Conservation (phyloP, 805 yeast genomes). For the Cyberlindnera lachancei region DNA sequence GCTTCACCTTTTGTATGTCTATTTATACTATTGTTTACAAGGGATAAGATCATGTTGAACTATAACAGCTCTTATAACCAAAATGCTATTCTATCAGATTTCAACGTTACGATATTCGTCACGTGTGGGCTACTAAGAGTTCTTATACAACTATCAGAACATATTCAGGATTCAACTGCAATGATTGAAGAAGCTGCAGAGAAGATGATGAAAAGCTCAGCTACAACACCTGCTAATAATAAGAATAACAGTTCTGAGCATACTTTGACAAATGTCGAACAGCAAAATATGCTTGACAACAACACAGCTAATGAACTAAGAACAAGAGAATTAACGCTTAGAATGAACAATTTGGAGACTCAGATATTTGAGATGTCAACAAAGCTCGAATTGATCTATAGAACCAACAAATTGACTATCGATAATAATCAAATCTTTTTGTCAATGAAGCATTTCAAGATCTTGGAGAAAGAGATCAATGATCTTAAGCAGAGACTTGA, state of each 20-base stretch:
- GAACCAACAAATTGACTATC: constrained; percentile 8
- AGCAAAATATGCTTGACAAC: no score
- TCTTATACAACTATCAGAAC: constrained; percentile 15
- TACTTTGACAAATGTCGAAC: no score
- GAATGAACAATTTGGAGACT: constrained; percentile 1
- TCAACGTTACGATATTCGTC: constrained; percentile 30
- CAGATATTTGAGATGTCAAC: constrained; percentile 2
- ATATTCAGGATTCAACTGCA: constrained; percentile 15
- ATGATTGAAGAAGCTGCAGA: constrained; percentile 11
- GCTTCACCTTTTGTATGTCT: constrained; percentile 24
- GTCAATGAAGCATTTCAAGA: constrained; percentile 14
- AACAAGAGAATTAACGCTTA: neutral
- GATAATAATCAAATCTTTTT: constrained; percentile 9
- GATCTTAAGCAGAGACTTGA: constrained; percentile 7
- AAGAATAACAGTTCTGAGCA: no score
- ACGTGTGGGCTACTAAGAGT: constrained; percentile 27
- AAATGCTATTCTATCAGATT: constrained; percentile 27
- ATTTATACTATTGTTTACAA: constrained; percentile 22
- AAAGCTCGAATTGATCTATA: constrained; percentile 11
- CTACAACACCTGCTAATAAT: no score
- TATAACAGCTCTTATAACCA: constrained; percentile 17
- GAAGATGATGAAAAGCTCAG: constrained; percentile 7
- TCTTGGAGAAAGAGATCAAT: constrained; percentile 16
- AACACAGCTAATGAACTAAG: no score
- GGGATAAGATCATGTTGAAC: constrained; percentile 23